Conservation (phyloP, 2,329 filamentous ascomycete genomes). For the Aspergillus awamori region DNA sequence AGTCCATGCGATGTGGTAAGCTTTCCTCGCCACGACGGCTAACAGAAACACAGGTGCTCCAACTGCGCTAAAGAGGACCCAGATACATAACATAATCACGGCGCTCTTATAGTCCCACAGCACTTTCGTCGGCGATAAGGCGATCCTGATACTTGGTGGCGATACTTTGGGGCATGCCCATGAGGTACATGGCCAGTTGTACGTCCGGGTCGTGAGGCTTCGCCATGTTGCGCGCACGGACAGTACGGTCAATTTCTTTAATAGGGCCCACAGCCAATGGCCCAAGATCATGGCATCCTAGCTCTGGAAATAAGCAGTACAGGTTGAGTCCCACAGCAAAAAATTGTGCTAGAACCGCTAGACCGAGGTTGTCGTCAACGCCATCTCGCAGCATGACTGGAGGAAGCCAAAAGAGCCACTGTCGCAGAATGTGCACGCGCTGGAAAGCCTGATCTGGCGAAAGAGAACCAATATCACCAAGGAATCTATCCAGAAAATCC, state of each 20-base stretch:
- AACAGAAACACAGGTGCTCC: neutral
- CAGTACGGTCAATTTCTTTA: neutral
- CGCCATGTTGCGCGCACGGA: neutral
- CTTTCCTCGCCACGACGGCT: neutral
- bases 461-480: neutral
- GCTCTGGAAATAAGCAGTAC: neutral
- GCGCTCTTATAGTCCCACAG: neutral
- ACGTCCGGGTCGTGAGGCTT: neutral
- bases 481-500: neutral
- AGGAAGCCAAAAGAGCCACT: neutral
- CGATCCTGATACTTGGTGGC: neutral
- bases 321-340: neutral
- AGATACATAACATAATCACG: neutral
- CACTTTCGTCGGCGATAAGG: neutral
- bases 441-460: neutral
- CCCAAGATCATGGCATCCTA: neutral
- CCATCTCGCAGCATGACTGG: neutral
- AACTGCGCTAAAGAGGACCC: neutral
- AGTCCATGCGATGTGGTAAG: conserved; percentile 1
- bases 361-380: neutral
- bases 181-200: neutral
- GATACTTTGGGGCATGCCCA: neutral
- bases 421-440: neutral
- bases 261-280: neutral
- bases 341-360: neutral